These are phyloP conservation scores for Amborella trichopoda DNA, from an alignment of 164 flowering plant species.

Conservation along the genomic window DNA sequence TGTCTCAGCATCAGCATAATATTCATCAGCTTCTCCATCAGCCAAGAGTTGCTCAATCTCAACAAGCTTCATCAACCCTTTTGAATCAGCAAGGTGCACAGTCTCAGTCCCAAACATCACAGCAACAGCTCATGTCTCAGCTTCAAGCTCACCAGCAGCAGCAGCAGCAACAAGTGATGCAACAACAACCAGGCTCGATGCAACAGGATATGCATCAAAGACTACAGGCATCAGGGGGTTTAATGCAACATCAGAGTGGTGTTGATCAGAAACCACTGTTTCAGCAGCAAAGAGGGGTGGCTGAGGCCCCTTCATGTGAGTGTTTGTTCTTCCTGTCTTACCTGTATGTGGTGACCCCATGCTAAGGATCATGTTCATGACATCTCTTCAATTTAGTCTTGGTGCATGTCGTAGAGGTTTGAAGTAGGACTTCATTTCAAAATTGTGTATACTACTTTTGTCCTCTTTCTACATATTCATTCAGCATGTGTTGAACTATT, in stretches of 20 bases:
- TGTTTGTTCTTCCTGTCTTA: not conserved
- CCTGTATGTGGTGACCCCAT: not conserved
- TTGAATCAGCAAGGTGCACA: slow-evolving; percentile 56
- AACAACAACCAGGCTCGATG: slow-evolving; percentile 50
- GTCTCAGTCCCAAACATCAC: slow-evolving; percentile 38
- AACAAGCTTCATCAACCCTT: slow-evolving; percentile 15
- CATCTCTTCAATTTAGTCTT: not conserved
- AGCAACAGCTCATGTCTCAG: slow-evolving; percentile 59
- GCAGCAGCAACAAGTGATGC: slow-evolving; percentile 58
- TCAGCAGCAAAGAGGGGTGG: slow-evolving; percentile 56
- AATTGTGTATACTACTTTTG: not conserved
- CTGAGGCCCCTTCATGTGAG: slow-evolving; percentile 77
- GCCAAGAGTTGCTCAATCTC: slow-evolving; percentile 31
- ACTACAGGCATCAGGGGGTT: slow-evolving; percentile 38
- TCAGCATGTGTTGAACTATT: not conserved
- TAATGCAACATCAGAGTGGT: slow-evolving; percentile 47
- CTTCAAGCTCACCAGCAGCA: slow-evolving; percentile 51
- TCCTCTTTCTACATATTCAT: not conserved
- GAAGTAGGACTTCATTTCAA: too few relatives aligned
- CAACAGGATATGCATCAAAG: slow-evolving; percentile 67
- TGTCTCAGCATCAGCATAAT: slow-evolving; percentile 57
- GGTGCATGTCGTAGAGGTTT: too few relatives aligned
- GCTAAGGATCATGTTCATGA: not conserved
- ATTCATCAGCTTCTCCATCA: slow-evolving; percentile 41
- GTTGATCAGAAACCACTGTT: slow-evolving; percentile 62